phyloP scores from a whole-genome alignment of 192 early-diverging fungal genomes.

The Diversispora epigaea region DNA sequence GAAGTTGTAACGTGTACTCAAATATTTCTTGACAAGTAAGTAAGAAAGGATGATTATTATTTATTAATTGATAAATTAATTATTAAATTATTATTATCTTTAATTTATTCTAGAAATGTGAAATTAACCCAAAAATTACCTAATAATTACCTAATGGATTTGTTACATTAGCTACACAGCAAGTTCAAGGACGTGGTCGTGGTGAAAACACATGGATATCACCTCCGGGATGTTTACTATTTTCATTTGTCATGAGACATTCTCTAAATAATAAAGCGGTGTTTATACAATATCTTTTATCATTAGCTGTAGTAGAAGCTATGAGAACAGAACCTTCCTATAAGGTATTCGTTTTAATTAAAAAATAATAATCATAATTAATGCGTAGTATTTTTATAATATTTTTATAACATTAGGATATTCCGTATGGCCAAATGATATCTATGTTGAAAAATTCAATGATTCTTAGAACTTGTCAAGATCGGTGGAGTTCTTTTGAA shows the following conservation, averaged over 20 bases:
- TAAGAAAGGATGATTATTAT: background rate
- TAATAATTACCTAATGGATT: constrained; percentile 85
- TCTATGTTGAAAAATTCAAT: constrained; percentile 68
- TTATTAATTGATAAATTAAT: background rate
- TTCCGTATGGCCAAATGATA: constrained; percentile 97
- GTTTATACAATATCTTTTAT: constrained; percentile 94
- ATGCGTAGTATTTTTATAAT: background rate
- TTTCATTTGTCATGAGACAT: constrained; percentile 80
- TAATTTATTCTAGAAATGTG: constrained; percentile 52
- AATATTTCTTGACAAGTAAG: constrained; percentile 87
- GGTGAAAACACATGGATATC: constrained; percentile 96
- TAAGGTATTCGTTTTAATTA: constrained; percentile 41
- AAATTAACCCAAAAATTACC: constrained; percentile 58
- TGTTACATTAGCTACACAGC: constrained; percentile 76
- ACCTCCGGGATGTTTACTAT: constrained; percentile 85
- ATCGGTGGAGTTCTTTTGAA: constrained; percentile 96
- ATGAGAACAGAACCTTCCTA: constrained; percentile 68
- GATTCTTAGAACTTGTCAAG: constrained; percentile 57
- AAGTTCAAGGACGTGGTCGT: constrained; percentile 88
- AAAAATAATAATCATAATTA: background rate
- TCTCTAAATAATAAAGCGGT: constrained; percentile 54
- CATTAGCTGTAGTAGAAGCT: constrained; percentile 80
- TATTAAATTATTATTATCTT: background rate
- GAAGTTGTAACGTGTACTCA: constrained; percentile 85
- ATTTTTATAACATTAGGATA: background rate